phyloP scores from a whole-genome alignment of 345 rosid genomes.

The Aurinia saxatilis region DNA sequence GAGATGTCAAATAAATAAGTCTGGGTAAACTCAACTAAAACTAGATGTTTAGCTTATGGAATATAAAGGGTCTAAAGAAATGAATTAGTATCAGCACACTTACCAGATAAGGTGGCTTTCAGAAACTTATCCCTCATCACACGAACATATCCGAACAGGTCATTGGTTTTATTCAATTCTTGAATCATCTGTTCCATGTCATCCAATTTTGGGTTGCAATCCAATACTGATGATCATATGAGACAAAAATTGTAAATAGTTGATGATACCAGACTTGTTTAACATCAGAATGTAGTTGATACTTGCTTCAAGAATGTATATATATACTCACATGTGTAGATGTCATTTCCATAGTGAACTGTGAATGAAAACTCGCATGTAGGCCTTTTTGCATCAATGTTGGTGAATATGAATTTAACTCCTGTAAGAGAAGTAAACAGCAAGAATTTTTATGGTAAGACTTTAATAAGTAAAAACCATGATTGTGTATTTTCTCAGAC shows the following conservation, averaged over 20 bases:
- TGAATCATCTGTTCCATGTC: slow-evolving; percentile 51
- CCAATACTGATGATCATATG: slow-evolving; percentile 52
- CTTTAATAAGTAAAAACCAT: not conserved
- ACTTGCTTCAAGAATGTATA: slow-evolving; percentile 1
- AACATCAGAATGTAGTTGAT: not conserved
- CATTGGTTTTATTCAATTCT: slow-evolving; percentile 76
- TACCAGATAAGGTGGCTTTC: slow-evolving; percentile 60
- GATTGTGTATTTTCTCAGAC: not conserved
- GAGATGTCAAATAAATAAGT: not conserved
- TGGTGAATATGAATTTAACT: slow-evolving; percentile 69
- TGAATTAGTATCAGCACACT: not conserved
- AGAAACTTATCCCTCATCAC: slow-evolving; percentile 72
- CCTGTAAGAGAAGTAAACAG: slow-evolving; percentile 39
- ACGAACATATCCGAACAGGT: slow-evolving; percentile 74
- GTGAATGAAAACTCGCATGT: slow-evolving; percentile 48
- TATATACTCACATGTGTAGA: slow-evolving; percentile 53
- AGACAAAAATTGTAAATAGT: slow-evolving; percentile 12
- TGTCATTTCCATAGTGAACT: slow-evolving; percentile 59
- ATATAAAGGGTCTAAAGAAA: not conserved
- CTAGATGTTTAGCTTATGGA: not conserved
- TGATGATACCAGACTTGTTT: not conserved
- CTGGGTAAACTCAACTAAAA: slow-evolving; percentile 10
- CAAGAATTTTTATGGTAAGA: not conserved
- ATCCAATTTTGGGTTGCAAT: slow-evolving; percentile 58
- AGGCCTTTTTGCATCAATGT: slow-evolving; percentile 44